Percentiles rank a stretch among this genome's conserved stretches.
Conservation (phyloP, 495 filamentous ascomycete species). For the Hypoxylon trugodes region DNA sequence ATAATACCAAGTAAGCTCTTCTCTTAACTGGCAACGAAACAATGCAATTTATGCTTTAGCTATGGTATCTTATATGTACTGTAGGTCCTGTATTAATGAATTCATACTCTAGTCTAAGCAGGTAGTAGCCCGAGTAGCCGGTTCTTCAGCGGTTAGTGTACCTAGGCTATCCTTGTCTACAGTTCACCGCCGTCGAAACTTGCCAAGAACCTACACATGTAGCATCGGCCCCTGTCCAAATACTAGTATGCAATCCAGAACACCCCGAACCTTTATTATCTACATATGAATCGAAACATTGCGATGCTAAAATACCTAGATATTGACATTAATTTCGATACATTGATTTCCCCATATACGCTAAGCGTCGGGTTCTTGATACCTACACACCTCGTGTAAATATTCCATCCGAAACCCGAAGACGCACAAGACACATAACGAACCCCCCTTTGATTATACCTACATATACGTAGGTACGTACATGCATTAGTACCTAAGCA, state of each 20-base stretch:
- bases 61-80: too few relatives aligned
- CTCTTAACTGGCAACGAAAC: too few relatives aligned
- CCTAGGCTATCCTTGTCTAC: conserved; percentile 17
- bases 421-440: conserved; percentile 30
- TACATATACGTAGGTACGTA: too few relatives aligned
- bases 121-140: conserved; percentile 11
- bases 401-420: conserved; percentile 23
- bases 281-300: not conserved
- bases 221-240: conserved; percentile 13
- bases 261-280: conserved; percentile 17
- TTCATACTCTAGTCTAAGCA: not conserved
- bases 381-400: conserved; percentile 2
- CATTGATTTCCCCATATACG: conserved; percentile 2
- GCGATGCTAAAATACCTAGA: not conserved
- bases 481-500: too few relatives aligned
- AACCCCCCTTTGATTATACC: too few relatives aligned
- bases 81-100: too few relatives aligned
- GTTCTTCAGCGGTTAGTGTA: conserved; percentile 21
- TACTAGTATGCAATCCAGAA: too few relatives aligned
- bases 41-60: too few relatives aligned
- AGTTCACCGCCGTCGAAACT: conserved; percentile 32
- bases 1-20: too few relatives aligned
- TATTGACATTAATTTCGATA: not conserved
- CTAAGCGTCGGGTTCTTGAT: not conserved
- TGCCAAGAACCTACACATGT: conserved; percentile 33